Base-by-base conservation (phyloP, 2,329 filamentous ascomycete genomes). In the Penicillium aurantiogriseum region DNA sequence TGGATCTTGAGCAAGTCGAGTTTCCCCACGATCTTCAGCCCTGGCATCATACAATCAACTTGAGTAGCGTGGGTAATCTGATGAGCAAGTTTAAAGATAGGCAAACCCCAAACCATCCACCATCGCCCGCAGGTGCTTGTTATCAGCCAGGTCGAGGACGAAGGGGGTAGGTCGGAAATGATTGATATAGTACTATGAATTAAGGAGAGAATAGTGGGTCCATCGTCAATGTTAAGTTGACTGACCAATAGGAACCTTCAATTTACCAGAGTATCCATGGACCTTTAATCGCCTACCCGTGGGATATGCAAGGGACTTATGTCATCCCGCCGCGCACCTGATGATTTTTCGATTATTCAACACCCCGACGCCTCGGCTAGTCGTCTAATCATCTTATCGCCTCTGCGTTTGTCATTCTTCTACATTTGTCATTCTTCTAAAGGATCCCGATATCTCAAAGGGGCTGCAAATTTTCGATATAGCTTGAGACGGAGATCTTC, bases 301-400 rank as follows among this genome's bases (percentile, higher is more conserved):
- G 35, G 23, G 13, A 17, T 11, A 21, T 42, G 13, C 29, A 31
- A 33, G 31, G 5, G 31, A 6, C 31, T 43, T 43, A 43, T 29
- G 42, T 44, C 42, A 44, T 44, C 42, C 25, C 1, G 42, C 25
- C 3, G 8, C 9, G 8, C 17, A 10, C 21, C 21, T 21, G 21
- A 21, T 47, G 13, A 50, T 40, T 55, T 55, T 51, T 15, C 10
- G 52, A 47, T 53, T 56, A 56, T 47, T 47, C 42, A 53, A 53
- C 47, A 15, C 3, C 5, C 48, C 42, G 44, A 42, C 3, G 7
- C 19, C 35, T 25, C 38, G 21, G 44, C 10, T 17, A 10, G 27
- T 35, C 5, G 25, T 19, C 25, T 50, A 50, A 40, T 40, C 43
- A 52, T 29, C 19, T 2, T 21, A 27, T 55, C 29, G n/a, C 39